These are phyloP conservation scores for Colletotrichum sp. DNA, from an alignment of 2,329 filamentous ascomycete species.

Conservation along the genomic window DNA sequence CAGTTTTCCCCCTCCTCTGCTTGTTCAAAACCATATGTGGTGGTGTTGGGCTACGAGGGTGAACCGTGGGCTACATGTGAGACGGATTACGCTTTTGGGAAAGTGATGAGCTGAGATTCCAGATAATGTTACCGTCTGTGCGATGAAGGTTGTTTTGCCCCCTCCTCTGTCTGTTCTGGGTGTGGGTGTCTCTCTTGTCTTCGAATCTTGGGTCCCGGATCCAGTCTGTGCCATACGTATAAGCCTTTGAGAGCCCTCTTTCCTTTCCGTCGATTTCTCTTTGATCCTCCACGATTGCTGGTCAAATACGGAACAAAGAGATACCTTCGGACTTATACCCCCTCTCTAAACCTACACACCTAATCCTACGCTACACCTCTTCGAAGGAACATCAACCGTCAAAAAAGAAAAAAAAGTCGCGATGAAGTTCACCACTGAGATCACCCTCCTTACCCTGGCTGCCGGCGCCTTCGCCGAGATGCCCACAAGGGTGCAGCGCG, in stretches of 20 bases:
- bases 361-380: neutral
- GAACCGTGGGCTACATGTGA: conserved; percentile 15
- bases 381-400: neutral
- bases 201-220: neutral
- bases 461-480: conserved; percentile 21
- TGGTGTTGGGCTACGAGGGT: neutral
- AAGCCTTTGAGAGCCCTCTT: conserved; percentile 5
- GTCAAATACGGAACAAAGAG: conserved; percentile 8
- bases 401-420: neutral
- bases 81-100: conserved; percentile 18
- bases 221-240: conserved; percentile 16
- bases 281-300: neutral
- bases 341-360: neutral
- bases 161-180: neutral
- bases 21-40: neutral
- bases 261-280: neutral
- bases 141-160: conserved; percentile 18
- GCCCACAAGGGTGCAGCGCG: conserved; percentile 1
- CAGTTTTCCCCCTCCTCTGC: neutral
- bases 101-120: conserved; percentile 18
- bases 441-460: conserved; percentile 18
- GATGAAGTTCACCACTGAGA: conserved; percentile 25
- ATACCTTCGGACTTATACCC: neutral
- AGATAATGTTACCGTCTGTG: conserved; percentile 13
- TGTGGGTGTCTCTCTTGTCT: neutral